A percentile compares a stretch with the other conserved stretches of the same genome.
These are phyloP conservation scores for Talaromyces sp. DNA, from an alignment of 2,329 filamentous ascomycete species.

Conservation along the genomic window DNA sequence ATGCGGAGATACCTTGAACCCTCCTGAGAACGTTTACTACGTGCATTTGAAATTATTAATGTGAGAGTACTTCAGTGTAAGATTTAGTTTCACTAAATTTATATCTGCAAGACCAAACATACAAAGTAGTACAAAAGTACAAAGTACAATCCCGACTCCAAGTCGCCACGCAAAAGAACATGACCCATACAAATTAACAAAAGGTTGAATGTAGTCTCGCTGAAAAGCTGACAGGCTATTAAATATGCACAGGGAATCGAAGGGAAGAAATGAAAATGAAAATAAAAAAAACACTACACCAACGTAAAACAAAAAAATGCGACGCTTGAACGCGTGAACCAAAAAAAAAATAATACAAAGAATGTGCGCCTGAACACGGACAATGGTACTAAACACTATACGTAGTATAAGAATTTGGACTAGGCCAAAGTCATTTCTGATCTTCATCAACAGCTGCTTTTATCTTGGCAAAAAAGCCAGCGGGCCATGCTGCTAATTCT, in stretches of 20 bases:
- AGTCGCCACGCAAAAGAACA: background rate
- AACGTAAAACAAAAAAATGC: slow-evolving; percentile 4
- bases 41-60: no score
- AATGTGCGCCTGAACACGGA: slow-evolving; percentile 2
- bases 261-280: background rate
- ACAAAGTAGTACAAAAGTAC: background rate
- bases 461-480: slow-evolving; percentile 44
- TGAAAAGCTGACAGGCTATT: slow-evolving; percentile 1
- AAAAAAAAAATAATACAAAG: background rate
- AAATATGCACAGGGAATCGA: slow-evolving; percentile 11
- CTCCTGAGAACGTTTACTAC: no score
- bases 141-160: background rate
- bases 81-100: background rate
- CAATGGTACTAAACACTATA: background rate
- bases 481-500: slow-evolving; percentile 47
- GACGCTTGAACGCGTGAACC: slow-evolving; percentile 8
- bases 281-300: background rate
- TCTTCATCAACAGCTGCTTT: slow-evolving; percentile 42
- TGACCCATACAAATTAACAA: slow-evolving; percentile 5
- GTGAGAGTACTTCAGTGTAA: background rate
- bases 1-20: slow-evolving; percentile 1
- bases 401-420: background rate
- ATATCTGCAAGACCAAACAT: background rate
- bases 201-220: background rate
- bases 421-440: slow-evolving; percentile 13